Evolutionary conservation across 768 basidiomycete genomes (phyloP).

Genomic region (Cystofilobasidium bisporidii): DNA sequence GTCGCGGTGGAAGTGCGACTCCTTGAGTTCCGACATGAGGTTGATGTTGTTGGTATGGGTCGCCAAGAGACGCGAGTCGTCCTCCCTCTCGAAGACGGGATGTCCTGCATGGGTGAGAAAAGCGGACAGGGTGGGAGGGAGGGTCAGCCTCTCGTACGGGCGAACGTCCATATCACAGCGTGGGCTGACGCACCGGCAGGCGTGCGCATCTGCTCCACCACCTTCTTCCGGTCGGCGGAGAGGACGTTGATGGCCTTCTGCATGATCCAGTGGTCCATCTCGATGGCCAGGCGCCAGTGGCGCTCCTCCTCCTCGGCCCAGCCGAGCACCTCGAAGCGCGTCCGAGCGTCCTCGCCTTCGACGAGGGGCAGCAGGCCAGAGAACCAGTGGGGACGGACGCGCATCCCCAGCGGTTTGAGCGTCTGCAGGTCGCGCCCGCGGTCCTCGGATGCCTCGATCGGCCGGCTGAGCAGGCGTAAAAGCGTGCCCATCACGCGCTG

Average conservation of each 20-base stretch:
- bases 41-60: not conserved
- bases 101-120: not conserved
- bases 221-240: not conserved
- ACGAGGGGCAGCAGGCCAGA: not conserved
- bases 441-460: not conserved
- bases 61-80: not conserved
- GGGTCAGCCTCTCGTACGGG: too few relatives aligned
- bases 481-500: not conserved
- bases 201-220: not conserved
- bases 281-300: not conserved
- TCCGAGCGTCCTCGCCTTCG: conserved; percentile 1
- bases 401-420: not conserved
- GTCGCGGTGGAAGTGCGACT: not conserved
- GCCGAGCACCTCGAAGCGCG: conserved; percentile 9
- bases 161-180: too few relatives aligned
- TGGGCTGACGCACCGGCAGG: not conserved
- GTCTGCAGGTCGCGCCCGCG: not conserved
- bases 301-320: conserved; percentile 25
- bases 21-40: not conserved
- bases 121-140: too few relatives aligned
- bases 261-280: conserved; percentile 9
- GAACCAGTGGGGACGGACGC: conserved; percentile 14
- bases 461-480: not conserved
- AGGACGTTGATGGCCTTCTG: conserved; percentile 4
- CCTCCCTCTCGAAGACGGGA: not conserved